phyloP scores from a whole-genome alignment of 1,139 yeast genomes.

The Wickerhamomyces sp. region DNA sequence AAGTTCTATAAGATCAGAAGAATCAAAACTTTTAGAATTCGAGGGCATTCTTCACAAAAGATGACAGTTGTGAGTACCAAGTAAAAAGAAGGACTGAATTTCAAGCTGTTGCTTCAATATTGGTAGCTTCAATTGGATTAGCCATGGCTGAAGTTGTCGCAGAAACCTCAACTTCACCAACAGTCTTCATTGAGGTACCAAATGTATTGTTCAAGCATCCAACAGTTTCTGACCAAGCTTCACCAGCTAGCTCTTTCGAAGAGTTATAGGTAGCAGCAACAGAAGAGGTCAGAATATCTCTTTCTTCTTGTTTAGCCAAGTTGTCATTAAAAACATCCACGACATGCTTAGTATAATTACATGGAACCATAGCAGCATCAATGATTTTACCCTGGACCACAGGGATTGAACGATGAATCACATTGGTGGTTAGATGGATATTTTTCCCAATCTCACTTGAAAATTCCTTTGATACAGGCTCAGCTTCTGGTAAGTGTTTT shows the following conservation, averaged over 20 bases:
- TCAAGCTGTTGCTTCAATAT: too few species aligned
- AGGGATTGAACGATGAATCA: conserved; percentile 30
- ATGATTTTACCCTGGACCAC: conserved; percentile 19
- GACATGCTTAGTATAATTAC: conserved; percentile 26
- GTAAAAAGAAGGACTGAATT: too few species aligned
- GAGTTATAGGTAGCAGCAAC: conserved; percentile 27
- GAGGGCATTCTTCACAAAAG: too few species aligned
- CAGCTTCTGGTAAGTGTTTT: conserved; percentile 43
- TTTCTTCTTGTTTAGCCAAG: conserved; percentile 26
- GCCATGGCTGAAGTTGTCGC: too few species aligned
- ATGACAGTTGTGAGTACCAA: too few species aligned
- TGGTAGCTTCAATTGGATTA: too few species aligned
- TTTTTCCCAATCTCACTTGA: conserved; percentile 53
- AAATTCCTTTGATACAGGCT: conserved; percentile 37
- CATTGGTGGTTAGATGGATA: conserved; percentile 37
- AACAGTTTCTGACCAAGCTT: conserved; percentile 14
- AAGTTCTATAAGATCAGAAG: too few species aligned
- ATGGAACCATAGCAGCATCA: conserved; percentile 25
- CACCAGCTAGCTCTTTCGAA: conserved; percentile 17
- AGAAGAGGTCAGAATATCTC: conserved; percentile 19
- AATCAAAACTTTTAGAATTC: too few species aligned
- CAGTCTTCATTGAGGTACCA: neutral
- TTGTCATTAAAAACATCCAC: conserved; percentile 28
- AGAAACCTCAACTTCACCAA: neutral
- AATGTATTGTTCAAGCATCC: conserved; percentile 9